These are phyloP conservation scores for Scenedesmus sp. DNA, from an alignment of 163 green algal genomes.

Conservation along the genomic window DNA sequence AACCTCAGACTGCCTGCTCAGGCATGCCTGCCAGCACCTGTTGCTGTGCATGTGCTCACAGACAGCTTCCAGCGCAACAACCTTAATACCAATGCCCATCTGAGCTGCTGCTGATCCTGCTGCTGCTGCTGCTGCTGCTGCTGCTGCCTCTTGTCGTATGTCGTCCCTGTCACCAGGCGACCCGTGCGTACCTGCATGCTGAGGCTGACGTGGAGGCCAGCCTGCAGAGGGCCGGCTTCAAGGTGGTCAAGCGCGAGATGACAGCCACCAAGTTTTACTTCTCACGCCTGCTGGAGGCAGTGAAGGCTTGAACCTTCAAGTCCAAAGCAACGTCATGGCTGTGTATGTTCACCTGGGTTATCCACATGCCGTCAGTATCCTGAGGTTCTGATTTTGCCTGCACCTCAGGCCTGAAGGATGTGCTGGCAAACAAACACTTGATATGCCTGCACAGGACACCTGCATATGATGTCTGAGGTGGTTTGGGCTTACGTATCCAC, in stretches of 20 bases:
- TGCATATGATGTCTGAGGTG: too few relatives aligned
- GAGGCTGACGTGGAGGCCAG: constrained; percentile 95
- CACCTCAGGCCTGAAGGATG: too few relatives aligned
- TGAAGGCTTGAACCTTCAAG: constrained; percentile 47
- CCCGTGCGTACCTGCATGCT: constrained; percentile 95
- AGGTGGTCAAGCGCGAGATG: constrained; percentile 96
- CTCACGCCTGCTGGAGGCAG: constrained; percentile 89
- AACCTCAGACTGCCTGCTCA: too few relatives aligned
- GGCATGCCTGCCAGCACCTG: background rate
- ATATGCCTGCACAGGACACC: too few relatives aligned
- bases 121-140: constrained; percentile 26
- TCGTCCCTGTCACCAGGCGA: constrained; percentile 78
- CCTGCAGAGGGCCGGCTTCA: constrained; percentile 88
- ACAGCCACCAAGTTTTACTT: constrained; percentile 99
- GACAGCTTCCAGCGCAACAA: background rate
- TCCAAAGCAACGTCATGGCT: too few relatives aligned
- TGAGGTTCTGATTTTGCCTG: background rate
- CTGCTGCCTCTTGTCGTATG: background rate
- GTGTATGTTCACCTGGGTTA: too few relatives aligned
- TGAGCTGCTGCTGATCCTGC: background rate
- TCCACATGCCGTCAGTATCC: too few relatives aligned
- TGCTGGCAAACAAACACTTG: too few relatives aligned
- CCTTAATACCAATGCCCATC: too few relatives aligned
- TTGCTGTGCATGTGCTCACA: background rate
- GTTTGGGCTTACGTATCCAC: too few relatives aligned